Evolutionary conservation across 2,329 filamentous ascomycete genomes (phyloP), one percentile per base, ranked within the genome.

Genomic region (Helotiales sp.): DNA sequence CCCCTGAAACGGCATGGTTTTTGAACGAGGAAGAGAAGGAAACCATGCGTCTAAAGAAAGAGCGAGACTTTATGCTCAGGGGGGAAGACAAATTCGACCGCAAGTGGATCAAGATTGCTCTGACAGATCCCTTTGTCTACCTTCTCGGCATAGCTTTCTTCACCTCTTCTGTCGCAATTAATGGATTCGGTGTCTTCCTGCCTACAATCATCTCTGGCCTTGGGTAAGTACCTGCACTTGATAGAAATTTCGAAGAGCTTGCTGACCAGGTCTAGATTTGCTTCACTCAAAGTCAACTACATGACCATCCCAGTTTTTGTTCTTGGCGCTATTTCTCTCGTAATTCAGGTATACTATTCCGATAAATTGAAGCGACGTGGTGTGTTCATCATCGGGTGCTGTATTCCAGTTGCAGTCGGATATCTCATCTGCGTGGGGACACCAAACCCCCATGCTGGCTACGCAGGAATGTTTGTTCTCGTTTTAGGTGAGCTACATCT

Each of bases 281-380:
- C 54, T 15, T 57, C 54, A 8, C 54, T 57, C 13, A 24, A 52
- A 47, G 54, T 47, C 27, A 71, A 73, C 31, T 72, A 73, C 52
- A 57, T 74, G 46, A 73, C 71, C 30, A 73, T 74, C 30, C 73
- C 73, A 2, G 70, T 74, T 0, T 74, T 73, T 44, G 44, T 70
- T 15, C 30, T 71, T 13, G 72, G 64, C 10, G 64, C 65, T 7
- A 63, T 72, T 13, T 58, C 62, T 30, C 65, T 72, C 9, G 62
- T 62, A 5, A 50, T 63, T 24, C 54, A 63, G 4, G 64, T 64
- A 12, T 71, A 58, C 52, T 54, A 63, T 24, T 75, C 74, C 1
- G 74, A 75, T 60, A 68, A 64, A 12, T 42, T 70, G 15, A 63
- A 66, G 27, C 66, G 65, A 40, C 69, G 73, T 5, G 71, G 66